Conservation (phyloP, 2,329 filamentous ascomycete genomes). For the Pseudogymnoascus destructans region DNA sequence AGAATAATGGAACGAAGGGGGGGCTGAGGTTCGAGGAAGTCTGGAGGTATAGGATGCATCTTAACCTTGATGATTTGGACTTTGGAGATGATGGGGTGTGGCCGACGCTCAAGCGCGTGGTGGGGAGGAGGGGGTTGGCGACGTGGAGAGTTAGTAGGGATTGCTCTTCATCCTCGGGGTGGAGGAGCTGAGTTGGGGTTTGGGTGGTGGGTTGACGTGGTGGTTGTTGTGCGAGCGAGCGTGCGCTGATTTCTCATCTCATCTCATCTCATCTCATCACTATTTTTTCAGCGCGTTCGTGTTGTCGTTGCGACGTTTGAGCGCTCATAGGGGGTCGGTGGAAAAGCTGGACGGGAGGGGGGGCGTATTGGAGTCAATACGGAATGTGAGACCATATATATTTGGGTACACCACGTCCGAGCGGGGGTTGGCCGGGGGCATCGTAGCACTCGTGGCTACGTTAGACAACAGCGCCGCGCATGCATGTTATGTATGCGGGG, state of each 20-base stretch:
- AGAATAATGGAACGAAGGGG: slow-evolving; percentile 32
- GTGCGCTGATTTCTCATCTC: background rate
- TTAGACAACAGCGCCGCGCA: background rate
- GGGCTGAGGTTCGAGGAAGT: slow-evolving; percentile 53
- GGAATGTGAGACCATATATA: background rate
- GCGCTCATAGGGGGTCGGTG: background rate
- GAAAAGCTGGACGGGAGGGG: background rate
- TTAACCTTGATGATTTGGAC: slow-evolving; percentile 71
- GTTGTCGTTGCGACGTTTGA: background rate
- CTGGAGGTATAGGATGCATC: slow-evolving; percentile 53
- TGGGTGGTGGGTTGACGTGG: background rate
- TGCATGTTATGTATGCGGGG: background rate
- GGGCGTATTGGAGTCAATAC: background rate
- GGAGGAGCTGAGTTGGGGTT: background rate
- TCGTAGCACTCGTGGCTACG: background rate
- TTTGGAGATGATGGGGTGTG: slow-evolving; percentile 65
- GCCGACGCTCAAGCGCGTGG: slow-evolving; percentile 54
- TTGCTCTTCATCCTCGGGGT: background rate
- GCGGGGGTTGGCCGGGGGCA: background rate
- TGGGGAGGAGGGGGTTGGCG: slow-evolving; percentile 48
- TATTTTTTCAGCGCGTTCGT: background rate
- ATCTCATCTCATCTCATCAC: background rate
- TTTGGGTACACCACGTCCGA: background rate
- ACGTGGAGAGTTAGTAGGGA: slow-evolving; percentile 48
- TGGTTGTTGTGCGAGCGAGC: background rate